A percentile compares a stretch with the other conserved stretches of the same genome.
phyloP scores from a whole-genome alignment of 164 flowering plant species.

The Litsea cubeba region DNA sequence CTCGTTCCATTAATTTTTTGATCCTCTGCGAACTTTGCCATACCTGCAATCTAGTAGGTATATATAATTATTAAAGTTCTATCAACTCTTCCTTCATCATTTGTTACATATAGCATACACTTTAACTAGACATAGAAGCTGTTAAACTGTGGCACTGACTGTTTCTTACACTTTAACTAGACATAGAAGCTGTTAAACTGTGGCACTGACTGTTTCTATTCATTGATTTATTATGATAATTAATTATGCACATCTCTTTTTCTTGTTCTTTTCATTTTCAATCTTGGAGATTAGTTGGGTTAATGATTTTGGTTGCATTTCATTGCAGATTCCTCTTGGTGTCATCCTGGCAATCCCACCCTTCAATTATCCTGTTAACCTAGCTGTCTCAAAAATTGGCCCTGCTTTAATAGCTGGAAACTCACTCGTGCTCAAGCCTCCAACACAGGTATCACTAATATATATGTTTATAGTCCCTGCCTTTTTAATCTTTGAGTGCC shows the following conservation, averaged over 20 bases:
- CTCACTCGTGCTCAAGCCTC: constrained; percentile 93
- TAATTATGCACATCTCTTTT: not conserved
- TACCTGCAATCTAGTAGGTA: too few species aligned
- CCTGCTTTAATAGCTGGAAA: constrained; percentile 97
- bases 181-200: too few species aligned
- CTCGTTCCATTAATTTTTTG: too few species aligned
- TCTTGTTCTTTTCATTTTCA: not conserved
- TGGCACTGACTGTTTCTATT: too few species aligned
- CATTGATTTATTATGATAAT: too few species aligned
- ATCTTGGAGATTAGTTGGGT: not conserved
- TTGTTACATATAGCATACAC: too few species aligned
- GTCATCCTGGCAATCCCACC: constrained; percentile 97
- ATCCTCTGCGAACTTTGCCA: too few species aligned
- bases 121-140: too few species aligned
- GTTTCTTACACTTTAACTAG: too few species aligned
- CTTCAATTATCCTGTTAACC: constrained; percentile 94
- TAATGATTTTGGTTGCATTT: not conserved
- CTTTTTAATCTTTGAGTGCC: not conserved
- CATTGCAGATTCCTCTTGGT: constrained; percentile 88
- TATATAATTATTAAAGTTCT: too few species aligned
- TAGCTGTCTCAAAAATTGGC: constrained; percentile 93
- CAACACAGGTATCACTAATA: constrained; percentile 71
- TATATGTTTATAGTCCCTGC: not conserved
- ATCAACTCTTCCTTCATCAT: too few species aligned
- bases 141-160: too few species aligned